Evolutionary conservation across 257 asterid species (phyloP).

Genomic region (Leonotis leonurus): DNA sequence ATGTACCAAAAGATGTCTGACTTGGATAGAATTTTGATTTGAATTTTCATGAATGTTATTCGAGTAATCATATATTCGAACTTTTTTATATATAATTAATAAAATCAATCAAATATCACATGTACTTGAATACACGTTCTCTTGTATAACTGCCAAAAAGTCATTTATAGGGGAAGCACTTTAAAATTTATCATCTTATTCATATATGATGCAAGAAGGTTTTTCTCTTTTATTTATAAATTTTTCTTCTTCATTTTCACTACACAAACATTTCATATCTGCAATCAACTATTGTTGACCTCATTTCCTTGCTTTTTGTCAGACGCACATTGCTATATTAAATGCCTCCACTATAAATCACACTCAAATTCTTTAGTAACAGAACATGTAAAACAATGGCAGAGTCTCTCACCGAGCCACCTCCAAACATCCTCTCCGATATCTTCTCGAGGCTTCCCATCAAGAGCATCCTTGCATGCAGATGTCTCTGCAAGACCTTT

Average conservation of each 20-base stretch:
- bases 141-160: background rate
- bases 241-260: background rate
- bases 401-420: slow-evolving; percentile 13
- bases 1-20: background rate
- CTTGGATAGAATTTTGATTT: background rate
- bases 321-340: background rate
- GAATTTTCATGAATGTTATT: background rate
- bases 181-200: background rate
- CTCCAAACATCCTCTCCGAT: slow-evolving; percentile 12
- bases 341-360: slow-evolving; percentile 10
- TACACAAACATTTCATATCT: background rate
- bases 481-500: slow-evolving; percentile 14
- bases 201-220: background rate
- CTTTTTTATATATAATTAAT: background rate
- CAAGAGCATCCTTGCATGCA: slow-evolving; percentile 14
- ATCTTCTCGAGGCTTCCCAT: slow-evolving; percentile 19
- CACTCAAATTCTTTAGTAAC: background rate
- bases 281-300: slow-evolving; percentile 9
- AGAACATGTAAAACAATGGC: slow-evolving; percentile 4
- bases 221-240: slow-evolving; percentile 8
- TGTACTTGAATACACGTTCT: background rate
- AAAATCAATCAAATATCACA: background rate
- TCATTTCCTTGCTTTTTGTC: background rate
- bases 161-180: background rate
- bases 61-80: background rate